Base-by-base conservation (phyloP, 805 yeast species). In the Cyberlindnera amylophila region DNA sequence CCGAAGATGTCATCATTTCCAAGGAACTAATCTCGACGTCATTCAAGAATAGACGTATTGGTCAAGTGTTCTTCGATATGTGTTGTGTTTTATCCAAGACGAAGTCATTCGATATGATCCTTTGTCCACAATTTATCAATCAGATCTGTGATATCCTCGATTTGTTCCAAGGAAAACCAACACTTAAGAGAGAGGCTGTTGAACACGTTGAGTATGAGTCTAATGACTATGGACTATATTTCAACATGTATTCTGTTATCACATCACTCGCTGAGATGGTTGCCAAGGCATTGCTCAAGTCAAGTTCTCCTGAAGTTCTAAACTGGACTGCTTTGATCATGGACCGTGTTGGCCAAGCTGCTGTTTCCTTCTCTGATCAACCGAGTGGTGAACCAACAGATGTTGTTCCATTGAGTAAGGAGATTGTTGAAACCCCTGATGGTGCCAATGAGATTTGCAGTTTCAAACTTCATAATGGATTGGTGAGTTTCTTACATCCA, bases 161-260 rank as follows among this genome's bases (percentile, higher is more conserved):
- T 2, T 63, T 87, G 26, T 85, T 88, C 53, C 93, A 88, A 61
- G 90, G 96, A 3, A 72, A 79, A 35, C 86, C 93, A 1, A 81
- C 85, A 0, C 65, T 87, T 53, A 75, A 71, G 47, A 71, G 98
- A 45, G 96, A 88, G 55, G 77, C 79, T 4, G 70, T 74, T 6
- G 82, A 78, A 45, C 99, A 91, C 61, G 89, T 91, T 9, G 96
- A 90, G 58, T 93, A 85, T 59, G 99, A 91, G 58, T 81, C 81
- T 34, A 86, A 86, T 26, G 91, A 86, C 39, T 93, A 54, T 36
- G 57, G 58, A 1, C 27, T 61, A 6, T 61, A 58, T 38, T 61
- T 59, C 47, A 59, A 59, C 36, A 58, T 58, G 42, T 61, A 81
- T 45, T 81, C 86, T 41, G 85, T 81, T 4, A 71, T 86, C 0